phyloP scores from a whole-genome alignment of 495 filamentous ascomycete genomes.

The Filosporella fistucella region DNA sequence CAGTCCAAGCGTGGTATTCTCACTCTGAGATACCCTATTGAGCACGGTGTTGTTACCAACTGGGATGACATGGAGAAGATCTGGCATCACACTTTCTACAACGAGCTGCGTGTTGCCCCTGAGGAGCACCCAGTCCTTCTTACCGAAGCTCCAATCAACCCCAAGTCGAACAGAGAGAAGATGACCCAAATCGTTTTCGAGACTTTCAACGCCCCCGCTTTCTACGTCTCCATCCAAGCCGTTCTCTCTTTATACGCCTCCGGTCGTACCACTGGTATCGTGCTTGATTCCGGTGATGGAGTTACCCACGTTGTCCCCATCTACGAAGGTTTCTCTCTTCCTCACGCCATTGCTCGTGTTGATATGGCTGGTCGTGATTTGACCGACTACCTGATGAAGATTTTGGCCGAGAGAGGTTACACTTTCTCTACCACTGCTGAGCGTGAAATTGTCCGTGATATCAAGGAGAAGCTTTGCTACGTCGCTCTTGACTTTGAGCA shows the following conservation, averaged over 20 bases:
- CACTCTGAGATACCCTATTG: constrained; percentile 97
- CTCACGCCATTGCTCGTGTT: constrained; percentile 98
- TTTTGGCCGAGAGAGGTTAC: constrained; percentile 97
- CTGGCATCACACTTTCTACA: constrained; percentile 99
- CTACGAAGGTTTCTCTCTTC: constrained; percentile 99
- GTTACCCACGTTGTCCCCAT: constrained; percentile 99
- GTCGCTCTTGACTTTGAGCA: constrained; percentile 99
- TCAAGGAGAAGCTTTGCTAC: constrained; percentile 99
- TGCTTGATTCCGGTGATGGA: constrained; percentile 99
- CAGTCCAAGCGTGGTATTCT: constrained; percentile 99
- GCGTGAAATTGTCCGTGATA: constrained; percentile 99
- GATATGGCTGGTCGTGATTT: constrained; percentile 99
- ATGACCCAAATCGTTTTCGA: constrained; percentile 99
- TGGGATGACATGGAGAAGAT: constrained; percentile 99
- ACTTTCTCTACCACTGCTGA: constrained; percentile 99
- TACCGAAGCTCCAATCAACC: constrained; percentile 99
- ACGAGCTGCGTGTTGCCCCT: constrained; percentile 98
- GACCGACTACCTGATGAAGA: constrained; percentile 99
- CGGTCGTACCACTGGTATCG: constrained; percentile 99
- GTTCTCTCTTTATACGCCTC: constrained; percentile 98
- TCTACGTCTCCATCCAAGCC: constrained; percentile 99
- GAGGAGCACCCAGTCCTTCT: constrained; percentile 99
- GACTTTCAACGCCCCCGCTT: constrained; percentile 99
- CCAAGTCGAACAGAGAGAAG: constrained; percentile 99
- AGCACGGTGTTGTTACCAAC: constrained; percentile 99